phyloP scores from a whole-genome alignment of 495 filamentous ascomycete genomes.

The Penicillium goetzii region DNA sequence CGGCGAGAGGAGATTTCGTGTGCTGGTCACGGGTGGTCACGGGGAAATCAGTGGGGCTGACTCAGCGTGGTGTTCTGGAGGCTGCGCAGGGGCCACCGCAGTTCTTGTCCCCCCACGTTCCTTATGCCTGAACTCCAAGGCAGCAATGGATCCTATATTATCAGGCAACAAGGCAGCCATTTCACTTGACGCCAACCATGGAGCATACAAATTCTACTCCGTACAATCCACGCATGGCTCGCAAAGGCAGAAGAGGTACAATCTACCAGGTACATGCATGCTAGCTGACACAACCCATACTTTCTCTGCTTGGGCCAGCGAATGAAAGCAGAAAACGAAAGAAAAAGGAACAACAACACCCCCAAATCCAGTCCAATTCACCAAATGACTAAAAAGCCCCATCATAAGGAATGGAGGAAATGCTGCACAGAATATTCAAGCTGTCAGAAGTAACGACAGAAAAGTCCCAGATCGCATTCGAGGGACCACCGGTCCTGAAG shows the following conservation, averaged over 20 bases:
- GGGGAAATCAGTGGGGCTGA: conserved; percentile 15
- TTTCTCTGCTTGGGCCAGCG: not conserved
- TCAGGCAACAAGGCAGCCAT: not conserved
- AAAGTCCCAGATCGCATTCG: conserved; percentile 3
- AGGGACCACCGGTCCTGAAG: not conserved
- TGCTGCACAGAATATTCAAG: not conserved
- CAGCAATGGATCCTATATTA: not conserved
- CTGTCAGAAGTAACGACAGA: conserved; percentile 3
- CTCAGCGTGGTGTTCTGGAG: conserved; percentile 6
- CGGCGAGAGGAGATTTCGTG: conserved; percentile 41
- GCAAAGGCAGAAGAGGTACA: not conserved
- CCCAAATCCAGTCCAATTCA: conserved; percentile 1
- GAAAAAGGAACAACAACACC: not conserved
- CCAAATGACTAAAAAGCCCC: not conserved
- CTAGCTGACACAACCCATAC: not conserved
- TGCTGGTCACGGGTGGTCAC: conserved; percentile 24
- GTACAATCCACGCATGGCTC: not conserved
- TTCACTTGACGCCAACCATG: too few species aligned
- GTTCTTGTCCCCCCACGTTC: conserved; percentile 6
- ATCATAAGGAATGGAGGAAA: not conserved
- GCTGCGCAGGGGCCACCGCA: conserved; percentile 5
- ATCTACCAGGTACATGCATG: not conserved
- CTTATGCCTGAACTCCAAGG: not conserved
- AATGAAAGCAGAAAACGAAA: not conserved
- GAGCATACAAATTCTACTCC: too few species aligned